Evolutionary conservation across 1,139 yeast species (phyloP), one percentile per base, ranked within the genome.

Genomic region (Kazachstania sp.): DNA sequence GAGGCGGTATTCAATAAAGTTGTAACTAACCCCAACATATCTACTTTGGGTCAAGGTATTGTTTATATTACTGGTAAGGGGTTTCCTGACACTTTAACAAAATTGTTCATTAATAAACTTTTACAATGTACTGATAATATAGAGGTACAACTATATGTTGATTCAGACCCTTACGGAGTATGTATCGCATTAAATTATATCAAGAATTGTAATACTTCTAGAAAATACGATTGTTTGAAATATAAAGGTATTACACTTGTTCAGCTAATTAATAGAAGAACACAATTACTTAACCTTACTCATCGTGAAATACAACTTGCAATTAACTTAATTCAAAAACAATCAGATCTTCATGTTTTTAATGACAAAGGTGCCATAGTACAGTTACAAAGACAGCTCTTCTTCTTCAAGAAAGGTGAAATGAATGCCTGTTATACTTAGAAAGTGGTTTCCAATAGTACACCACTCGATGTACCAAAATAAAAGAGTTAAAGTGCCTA

Each of bases 131-230:
- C 20, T 13, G 18, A 30, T 3, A 4, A 9, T 41, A 43, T 16
- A 39, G 47, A 29, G 23, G 28, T 20, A 20, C 46, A 51, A 15
- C 45, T 63, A 7, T 53, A 57, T 46, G 62, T 63, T 4, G 71
- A 67, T 47, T 61, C 68, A n/a, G 71, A 67, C 47, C 69, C 70
- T 0, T 54, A 66, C 46, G 71, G 71, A 0, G 51, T 64, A 11
- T 59, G 63, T 41, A 67, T 67, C 20, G 61, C 64, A 3, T 39
- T 55, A 15, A 63, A 61, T 41, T 64, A 66, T 46, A 46, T 53
- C 45, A 43, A 48, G 5, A 13, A 15, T n/a, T 44, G 46, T 15
- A 12, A 38, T 16, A 2, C 6, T 11, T 9, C 20, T 3, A 15
- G 9, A 23, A 9, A 32, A 15, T 13, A 19, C 9, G 13, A 20